Conservation (phyloP, 1,284 basidiomycete genomes). For the Sanghuangporus weigelae region DNA sequence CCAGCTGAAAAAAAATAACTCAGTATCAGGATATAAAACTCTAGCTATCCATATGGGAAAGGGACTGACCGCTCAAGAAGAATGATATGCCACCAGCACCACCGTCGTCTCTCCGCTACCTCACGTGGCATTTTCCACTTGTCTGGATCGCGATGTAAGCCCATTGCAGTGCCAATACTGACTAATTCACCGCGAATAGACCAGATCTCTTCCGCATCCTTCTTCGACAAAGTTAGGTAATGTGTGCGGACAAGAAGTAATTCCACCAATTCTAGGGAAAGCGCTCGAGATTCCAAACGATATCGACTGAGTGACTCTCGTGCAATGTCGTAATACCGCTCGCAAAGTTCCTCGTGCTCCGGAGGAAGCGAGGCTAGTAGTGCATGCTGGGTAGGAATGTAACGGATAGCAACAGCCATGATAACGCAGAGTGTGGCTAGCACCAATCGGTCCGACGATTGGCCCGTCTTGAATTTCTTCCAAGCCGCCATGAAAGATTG, state of each 20-base stretch:
- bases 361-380: slow-evolving; percentile 37
- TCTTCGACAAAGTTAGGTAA: slow-evolving; percentile 66
- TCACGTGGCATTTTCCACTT: slow-evolving; percentile 64
- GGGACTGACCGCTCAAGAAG: slow-evolving; percentile 60
- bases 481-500: slow-evolving; percentile 55
- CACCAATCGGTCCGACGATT: slow-evolving; percentile 58
- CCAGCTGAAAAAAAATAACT: slow-evolving; percentile 45
- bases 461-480: slow-evolving; percentile 65
- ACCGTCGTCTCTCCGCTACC: slow-evolving; percentile 67
- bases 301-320: slow-evolving; percentile 58
- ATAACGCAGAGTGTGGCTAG: slow-evolving; percentile 67
- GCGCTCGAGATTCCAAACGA: slow-evolving; percentile 52
- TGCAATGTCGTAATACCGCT: slow-evolving; percentile 63
- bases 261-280: slow-evolving; percentile 71
- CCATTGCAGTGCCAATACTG: slow-evolving; percentile 71
- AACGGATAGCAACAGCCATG: slow-evolving; percentile 66
- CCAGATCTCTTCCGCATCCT: slow-evolving; percentile 79
- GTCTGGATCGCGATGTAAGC: slow-evolving; percentile 76
- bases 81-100: slow-evolving; percentile 85
- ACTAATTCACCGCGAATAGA: slow-evolving; percentile 65
- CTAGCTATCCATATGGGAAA: neutral
- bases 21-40: neutral
- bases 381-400: slow-evolving; percentile 60
- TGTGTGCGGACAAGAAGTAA: slow-evolving; percentile 62
- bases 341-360: slow-evolving; percentile 51